phyloP scores from a whole-genome alignment of 2,329 filamentous ascomycete genomes.

The Aspergillus pseudonomiae region DNA sequence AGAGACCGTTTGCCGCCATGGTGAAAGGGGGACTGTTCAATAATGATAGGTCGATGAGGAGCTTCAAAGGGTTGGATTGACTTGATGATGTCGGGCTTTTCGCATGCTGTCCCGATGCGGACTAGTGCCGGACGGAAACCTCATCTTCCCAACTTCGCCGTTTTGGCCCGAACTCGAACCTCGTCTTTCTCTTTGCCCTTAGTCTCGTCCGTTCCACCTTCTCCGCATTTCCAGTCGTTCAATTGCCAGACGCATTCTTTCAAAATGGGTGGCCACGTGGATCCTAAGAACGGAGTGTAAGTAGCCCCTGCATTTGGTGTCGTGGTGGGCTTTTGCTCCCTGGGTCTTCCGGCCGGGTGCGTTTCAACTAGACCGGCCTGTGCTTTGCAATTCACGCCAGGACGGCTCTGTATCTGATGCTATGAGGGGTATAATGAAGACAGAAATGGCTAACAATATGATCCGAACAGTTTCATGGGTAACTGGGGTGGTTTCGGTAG shows the following conservation, averaged over 20 bases:
- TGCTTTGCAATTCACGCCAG: background rate
- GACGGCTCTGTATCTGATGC: background rate
- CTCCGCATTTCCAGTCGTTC: slow-evolving; percentile 16
- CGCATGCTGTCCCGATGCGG: slow-evolving; percentile 35
- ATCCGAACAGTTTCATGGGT: slow-evolving; percentile 66
- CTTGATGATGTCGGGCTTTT: slow-evolving; percentile 43
- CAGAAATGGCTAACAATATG: slow-evolving; percentile 27
- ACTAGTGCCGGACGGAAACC: slow-evolving; percentile 34
- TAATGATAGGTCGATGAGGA: slow-evolving; percentile 15
- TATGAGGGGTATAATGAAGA: background rate
- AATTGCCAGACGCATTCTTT: slow-evolving; percentile 14
- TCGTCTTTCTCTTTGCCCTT: slow-evolving; percentile 24
- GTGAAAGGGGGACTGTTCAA: slow-evolving; percentile 19
- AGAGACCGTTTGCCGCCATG: slow-evolving; percentile 53
- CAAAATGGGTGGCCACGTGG: slow-evolving; percentile 43
- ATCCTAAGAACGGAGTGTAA: slow-evolving; percentile 51
- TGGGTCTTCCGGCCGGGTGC: slow-evolving; percentile 10
- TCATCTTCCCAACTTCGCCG: slow-evolving; percentile 33
- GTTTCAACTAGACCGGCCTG: slow-evolving; percentile 1
- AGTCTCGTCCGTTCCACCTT: slow-evolving; percentile 19
- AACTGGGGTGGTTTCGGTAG: slow-evolving; percentile 76
- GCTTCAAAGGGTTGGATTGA: slow-evolving; percentile 18
- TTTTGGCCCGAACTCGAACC: slow-evolving; percentile 31
- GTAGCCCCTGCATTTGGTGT: slow-evolving; percentile 23
- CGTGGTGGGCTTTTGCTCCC: slow-evolving; percentile 4